Percentiles rank a stretch among this genome's conserved stretches.
phyloP scores from a whole-genome alignment of 2,329 filamentous ascomycete species.

The Calonectria honghensis region DNA sequence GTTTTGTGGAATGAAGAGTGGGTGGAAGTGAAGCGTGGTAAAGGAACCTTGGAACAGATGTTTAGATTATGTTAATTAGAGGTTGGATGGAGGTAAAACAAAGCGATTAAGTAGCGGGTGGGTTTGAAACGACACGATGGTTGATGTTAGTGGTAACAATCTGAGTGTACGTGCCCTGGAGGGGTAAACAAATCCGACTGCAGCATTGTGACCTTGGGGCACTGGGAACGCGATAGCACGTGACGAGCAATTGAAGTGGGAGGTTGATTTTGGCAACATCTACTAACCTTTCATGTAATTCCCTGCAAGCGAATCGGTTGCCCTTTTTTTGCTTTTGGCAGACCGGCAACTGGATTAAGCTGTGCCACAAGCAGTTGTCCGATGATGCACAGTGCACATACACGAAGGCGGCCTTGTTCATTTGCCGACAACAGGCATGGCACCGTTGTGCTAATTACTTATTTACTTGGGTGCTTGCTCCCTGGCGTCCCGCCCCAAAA shows the following conservation, averaged over 20 bases:
- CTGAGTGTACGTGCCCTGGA: neutral
- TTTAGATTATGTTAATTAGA: neutral
- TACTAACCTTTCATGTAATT: slow-evolving; percentile 2
- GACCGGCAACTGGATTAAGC: slow-evolving; percentile 1
- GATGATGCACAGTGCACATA: slow-evolving; percentile 26
- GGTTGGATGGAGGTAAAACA: neutral
- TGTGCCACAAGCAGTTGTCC: slow-evolving; percentile 11
- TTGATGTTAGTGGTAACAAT: slow-evolving; percentile 5
- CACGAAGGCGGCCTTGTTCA: slow-evolving; percentile 4
- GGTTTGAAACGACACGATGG: neutral
- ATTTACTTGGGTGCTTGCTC: slow-evolving; percentile 7
- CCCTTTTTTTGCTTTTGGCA: slow-evolving; percentile 18
- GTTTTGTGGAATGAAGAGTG: slow-evolving; percentile 3
- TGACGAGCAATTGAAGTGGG: neutral
- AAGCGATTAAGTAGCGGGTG: neutral
- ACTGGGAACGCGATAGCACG: slow-evolving; percentile 7
- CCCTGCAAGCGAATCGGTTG: neutral
- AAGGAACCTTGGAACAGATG: neutral
- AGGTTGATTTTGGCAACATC: slow-evolving; percentile 11
- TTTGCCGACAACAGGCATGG: slow-evolving; percentile 25
- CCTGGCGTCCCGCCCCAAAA: slow-evolving; percentile 21
- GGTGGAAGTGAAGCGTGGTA: slow-evolving; percentile 13
- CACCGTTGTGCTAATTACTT: slow-evolving; percentile 25
- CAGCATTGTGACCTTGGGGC: neutral
- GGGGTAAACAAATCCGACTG: slow-evolving; percentile 2